phyloP scores from a whole-genome alignment of 306 rosid genomes.

The Psophocarpus tetragonolobus region DNA sequence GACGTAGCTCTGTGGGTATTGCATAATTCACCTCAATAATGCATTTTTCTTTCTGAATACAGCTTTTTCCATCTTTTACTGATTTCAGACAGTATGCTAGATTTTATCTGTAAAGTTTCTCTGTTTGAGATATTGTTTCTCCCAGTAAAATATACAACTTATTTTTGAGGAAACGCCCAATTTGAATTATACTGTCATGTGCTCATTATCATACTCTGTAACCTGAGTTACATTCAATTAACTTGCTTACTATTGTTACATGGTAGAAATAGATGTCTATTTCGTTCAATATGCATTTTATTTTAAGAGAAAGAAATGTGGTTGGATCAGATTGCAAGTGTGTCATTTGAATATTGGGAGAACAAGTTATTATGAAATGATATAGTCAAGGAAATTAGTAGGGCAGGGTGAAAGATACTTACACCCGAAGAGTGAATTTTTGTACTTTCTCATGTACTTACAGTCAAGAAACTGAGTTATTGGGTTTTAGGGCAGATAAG shows the following conservation, averaged over 20 bases:
- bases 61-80: neutral
- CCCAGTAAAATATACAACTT: neutral
- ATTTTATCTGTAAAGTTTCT: conserved; percentile 13
- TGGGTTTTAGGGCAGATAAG: conserved; percentile 7
- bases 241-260: neutral
- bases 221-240: neutral
- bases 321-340: conserved; percentile 3
- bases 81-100: neutral
- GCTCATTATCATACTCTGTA: neutral
- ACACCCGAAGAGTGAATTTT: neutral
- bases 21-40: neutral
- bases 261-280: neutral
- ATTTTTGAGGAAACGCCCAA: conserved; percentile 10
- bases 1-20: neutral
- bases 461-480: neutral
- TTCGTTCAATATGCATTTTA: conserved; percentile 19
- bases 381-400: neutral
- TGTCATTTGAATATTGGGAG: neutral
- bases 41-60: neutral
- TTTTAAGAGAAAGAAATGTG: neutral
- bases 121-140: neutral
- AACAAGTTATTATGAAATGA: neutral
- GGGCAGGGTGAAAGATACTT: neutral
- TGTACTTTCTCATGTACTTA: neutral
- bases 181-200: neutral